These are phyloP conservation scores for Endothia cerciana DNA, from an alignment of 2,329 filamentous ascomycete species.

Conservation along the genomic window DNA sequence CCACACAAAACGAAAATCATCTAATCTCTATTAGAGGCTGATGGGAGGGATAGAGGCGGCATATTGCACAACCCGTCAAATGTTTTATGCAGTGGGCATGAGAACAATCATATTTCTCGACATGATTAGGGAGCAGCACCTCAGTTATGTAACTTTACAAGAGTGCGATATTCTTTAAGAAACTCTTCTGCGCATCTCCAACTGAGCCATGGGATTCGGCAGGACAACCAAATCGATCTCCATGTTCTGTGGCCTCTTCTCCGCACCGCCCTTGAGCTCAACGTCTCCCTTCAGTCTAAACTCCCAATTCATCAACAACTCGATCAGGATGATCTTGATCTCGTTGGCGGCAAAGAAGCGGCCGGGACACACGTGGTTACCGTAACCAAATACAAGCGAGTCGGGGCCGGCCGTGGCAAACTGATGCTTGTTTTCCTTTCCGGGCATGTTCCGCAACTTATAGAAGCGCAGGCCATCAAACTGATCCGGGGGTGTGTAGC, in stretches of 20 bases:
- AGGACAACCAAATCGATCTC: not conserved
- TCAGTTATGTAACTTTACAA: too few relatives aligned
- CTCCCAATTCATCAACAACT: conserved; percentile 37
- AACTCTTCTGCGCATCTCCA: not conserved
- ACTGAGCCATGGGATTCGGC: not conserved
- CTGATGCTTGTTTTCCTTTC: conserved; percentile 38
- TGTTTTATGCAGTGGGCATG: too few relatives aligned
- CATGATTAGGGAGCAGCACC: too few relatives aligned
- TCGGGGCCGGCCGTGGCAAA: conserved; percentile 43
- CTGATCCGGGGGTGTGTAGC: not conserved
- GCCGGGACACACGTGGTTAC: conserved; percentile 44
- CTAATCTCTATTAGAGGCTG: too few relatives aligned
- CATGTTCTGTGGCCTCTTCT: conserved; percentile 4
- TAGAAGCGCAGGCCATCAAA: conserved; percentile 13
- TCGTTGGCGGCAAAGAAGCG: conserved; percentile 44
- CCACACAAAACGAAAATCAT: too few relatives aligned
- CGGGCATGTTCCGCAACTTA: not conserved
- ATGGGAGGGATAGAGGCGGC: too few relatives aligned
- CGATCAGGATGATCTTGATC: conserved; percentile 41
- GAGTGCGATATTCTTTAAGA: not conserved
- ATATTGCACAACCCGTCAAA: too few relatives aligned
- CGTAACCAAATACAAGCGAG: conserved; percentile 44
- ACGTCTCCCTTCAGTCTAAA: not conserved
- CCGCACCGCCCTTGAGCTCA: conserved; percentile 1
- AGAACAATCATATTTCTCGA: too few relatives aligned